Evolutionary conservation across 805 yeast species (phyloP), one percentile per base, ranked within the genome.

Genomic region (Sugiyamaella americana): DNA sequence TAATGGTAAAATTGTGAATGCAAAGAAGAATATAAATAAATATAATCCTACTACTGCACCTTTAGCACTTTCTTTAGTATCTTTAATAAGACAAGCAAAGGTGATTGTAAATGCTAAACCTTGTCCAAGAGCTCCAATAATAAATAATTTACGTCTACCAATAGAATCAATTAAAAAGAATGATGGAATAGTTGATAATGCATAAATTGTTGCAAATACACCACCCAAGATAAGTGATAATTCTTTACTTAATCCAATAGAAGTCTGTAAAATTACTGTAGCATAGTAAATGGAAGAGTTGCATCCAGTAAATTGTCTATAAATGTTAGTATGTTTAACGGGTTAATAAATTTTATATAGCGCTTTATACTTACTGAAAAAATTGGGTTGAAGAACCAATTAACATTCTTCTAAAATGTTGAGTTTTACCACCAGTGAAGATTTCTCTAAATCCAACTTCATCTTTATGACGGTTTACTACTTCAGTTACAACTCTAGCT

Each of bases 101-200:
- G 58, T 46, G 20, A 55, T 54, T 24, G 48, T 38, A 43, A 55
- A 53, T 3, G 57, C 62, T 40, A 64, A 47, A 49, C 72, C 78
- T 66, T 73, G 78, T 47, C 79, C 78, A 23, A 60, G 36, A 6
- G 78, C 73, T 59, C 79, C 80, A 41, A 65, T 62, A 51, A 79
- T 47, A 61, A 75, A 72, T 44, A 80, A 60, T 34, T 75, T 73
- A 67, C 89, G 74, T 74, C 91, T 78, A 59, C 89, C 89, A 29
- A 81, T 45, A 26, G 52, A 37, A 29, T 55, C 58, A 36, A 55
- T 50, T 43, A 55, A 35, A 51, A 55, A 55, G 73, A 77, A 78
- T 55, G 58, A 55, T 8, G 58, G 58, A 37, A 55, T 53, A n/a
- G 58, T 53, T 36, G 53, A 48, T 20, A 53, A 19, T 30, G 56